Percentiles rank a stretch among this genome's conserved stretches.
phyloP scores from a whole-genome alignment of 345 rosid species.

The Hevea brasiliensis region DNA sequence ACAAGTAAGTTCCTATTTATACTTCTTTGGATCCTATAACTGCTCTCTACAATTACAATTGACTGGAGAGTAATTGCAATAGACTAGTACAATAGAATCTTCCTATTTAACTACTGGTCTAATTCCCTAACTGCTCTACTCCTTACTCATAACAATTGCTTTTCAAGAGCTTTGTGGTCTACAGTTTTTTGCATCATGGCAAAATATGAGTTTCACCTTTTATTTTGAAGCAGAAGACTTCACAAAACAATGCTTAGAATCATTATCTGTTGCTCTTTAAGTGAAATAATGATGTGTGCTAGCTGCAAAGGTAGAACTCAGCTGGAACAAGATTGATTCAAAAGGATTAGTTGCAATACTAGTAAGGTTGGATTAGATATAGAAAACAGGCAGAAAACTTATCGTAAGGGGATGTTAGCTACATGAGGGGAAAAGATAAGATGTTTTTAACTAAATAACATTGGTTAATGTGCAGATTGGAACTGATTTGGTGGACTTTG shows the following conservation, averaged over 20 bases:
- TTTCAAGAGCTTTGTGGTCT: background rate
- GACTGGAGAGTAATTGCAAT: too few species aligned
- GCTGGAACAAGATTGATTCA: background rate
- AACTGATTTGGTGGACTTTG: slow-evolving; percentile 14
- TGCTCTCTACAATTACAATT: too few species aligned
- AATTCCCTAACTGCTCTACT: too few species aligned
- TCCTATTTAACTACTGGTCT: too few species aligned
- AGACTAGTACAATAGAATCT: too few species aligned
- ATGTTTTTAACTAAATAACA: background rate
- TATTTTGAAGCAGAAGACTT: background rate
- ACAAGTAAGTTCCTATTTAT: too few species aligned
- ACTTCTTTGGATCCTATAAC: too few species aligned
- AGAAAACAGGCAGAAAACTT: background rate
- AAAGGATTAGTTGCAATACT: background rate
- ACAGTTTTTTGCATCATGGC: background rate
- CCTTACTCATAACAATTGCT: too few species aligned
- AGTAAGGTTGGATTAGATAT: background rate
- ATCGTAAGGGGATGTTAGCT: background rate
- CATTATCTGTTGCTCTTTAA: background rate
- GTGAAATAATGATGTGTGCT: background rate
- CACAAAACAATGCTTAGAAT: background rate
- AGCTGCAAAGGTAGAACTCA: background rate
- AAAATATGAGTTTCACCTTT: background rate
- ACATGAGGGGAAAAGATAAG: background rate
- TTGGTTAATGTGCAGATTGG: background rate